Conservation (phyloP, 1,284 basidiomycete genomes). For the Cryptococcus floricola region DNA sequence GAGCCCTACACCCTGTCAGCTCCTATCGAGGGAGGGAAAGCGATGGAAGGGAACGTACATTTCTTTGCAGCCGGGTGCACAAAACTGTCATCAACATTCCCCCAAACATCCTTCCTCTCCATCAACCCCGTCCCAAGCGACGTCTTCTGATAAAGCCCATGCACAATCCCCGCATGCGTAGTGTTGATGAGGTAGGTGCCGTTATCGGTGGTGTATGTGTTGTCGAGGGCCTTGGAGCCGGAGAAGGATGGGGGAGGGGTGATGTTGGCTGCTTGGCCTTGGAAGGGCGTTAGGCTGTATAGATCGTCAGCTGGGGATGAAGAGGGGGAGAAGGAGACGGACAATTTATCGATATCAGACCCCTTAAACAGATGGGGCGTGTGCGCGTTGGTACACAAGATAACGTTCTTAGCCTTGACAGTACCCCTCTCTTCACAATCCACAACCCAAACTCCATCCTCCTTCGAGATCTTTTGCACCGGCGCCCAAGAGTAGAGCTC, state of each 20-base stretch:
- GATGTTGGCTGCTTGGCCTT: constrained; percentile 25
- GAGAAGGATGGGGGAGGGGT: constrained; percentile 21
- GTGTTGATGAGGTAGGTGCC: constrained; percentile 31
- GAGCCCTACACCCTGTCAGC: constrained; percentile 6
- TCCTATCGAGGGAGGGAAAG: background rate
- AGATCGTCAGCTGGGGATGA: no score
- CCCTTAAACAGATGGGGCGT: constrained; percentile 31
- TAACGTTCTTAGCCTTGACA: constrained; percentile 24
- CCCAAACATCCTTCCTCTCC: constrained; percentile 12
- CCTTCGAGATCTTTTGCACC: constrained; percentile 4
- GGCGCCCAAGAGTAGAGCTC: constrained; percentile 23
- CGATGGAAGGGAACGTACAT: background rate
- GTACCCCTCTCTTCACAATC: constrained; percentile 21
- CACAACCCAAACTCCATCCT: constrained; percentile 12
- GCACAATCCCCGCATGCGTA: constrained; percentile 21
- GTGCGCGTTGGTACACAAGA: constrained; percentile 39
- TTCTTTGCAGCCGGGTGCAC: constrained; percentile 7
- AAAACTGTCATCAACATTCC: constrained; percentile 14
- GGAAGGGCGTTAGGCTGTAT: constrained; percentile 21
- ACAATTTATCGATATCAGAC: constrained; percentile 13
- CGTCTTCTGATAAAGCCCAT: constrained; percentile 15
- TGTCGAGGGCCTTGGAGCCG: constrained; percentile 11
- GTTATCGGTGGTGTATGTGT: constrained; percentile 23
- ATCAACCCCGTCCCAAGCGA: background rate
- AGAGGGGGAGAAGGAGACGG: background rate